Base-by-base conservation (phyloP, 2,329 filamentous ascomycete genomes). In the Penicillium vulpinum region DNA sequence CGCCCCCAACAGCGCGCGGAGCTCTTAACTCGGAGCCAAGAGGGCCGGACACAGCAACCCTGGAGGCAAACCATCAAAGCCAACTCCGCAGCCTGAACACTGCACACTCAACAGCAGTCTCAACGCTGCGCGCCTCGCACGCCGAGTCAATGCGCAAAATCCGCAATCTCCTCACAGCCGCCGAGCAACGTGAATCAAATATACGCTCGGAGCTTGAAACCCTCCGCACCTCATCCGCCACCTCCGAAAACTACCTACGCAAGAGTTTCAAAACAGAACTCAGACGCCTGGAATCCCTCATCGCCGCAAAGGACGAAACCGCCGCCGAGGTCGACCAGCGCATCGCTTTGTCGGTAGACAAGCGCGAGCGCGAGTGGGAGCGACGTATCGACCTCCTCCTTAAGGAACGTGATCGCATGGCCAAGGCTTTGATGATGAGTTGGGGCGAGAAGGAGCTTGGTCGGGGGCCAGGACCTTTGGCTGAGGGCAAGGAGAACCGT, bases 301-400 rank as follows among this genome's bases (percentile, higher is more conserved):
- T 77, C 24, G 69, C 72, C 13, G 67, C 68, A 1, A 78, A 77
- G 52, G 73, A 77, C n/a, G 74, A 76, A 43, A 68, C 75, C 2
- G 68, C 75, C 16, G 67, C 66, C 0, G 74, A 72, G 4, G 51
- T 78, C 18, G 76, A 78, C 58, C 62, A 69, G 52, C 71, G 73
- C 36, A 75, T 79, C 50, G 71, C 73, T 10, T 65, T 68, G 44
- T 74, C 75, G 0, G 69, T 77, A 15, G 74, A 77, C 46, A 76
- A 74, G 60, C 70, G 76, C 33, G 77, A 79, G 62, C 70, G 71
- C 24, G 74, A 76, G 51, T 79, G 77, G 77, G 70, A 76, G 55
- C 67, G 71, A 0, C 72, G 76, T 5, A 67, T 77, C 3, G 71
- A 78, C 46, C 58, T 76, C 13, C 60, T 78, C 8, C 70, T 78